Conservation (phyloP, 2,329 filamentous ascomycete species). For the Penicillium sp. region DNA sequence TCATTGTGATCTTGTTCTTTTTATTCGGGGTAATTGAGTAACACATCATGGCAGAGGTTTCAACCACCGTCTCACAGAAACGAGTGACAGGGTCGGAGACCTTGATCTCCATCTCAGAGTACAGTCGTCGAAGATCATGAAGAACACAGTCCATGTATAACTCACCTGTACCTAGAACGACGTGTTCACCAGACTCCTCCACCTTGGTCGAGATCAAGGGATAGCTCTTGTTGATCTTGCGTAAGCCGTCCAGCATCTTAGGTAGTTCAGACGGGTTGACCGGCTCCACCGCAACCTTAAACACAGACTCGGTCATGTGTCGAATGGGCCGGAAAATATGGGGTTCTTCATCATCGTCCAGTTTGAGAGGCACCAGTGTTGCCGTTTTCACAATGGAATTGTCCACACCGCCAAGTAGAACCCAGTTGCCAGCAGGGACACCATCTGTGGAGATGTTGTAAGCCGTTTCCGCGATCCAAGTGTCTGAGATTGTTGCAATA, state of each 20-base stretch:
- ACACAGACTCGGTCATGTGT: slow-evolving; percentile 95
- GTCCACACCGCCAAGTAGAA: slow-evolving; percentile 87
- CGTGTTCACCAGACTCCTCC: slow-evolving; percentile 95
- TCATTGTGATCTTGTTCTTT: slow-evolving; percentile 99
- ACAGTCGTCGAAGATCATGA: slow-evolving; percentile 88
- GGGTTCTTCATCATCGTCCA: slow-evolving; percentile 85
- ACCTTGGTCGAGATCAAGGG: slow-evolving; percentile 95
- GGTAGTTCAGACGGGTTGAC: slow-evolving; percentile 97
- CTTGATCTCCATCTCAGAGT: slow-evolving; percentile 99
- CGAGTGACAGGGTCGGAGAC: slow-evolving; percentile 96
- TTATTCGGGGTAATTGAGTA: slow-evolving; percentile 98
- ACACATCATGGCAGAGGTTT: slow-evolving; percentile 96
- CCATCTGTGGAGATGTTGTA: slow-evolving; percentile 93
- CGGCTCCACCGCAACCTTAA: slow-evolving; percentile 96
- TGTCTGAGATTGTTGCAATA: slow-evolving; percentile 76
- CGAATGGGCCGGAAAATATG: slow-evolving; percentile 92
- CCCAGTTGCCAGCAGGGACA: slow-evolving; percentile 90
- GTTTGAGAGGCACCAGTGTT: slow-evolving; percentile 76
- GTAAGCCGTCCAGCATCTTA: slow-evolving; percentile 96
- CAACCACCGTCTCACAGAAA: slow-evolving; percentile 97
- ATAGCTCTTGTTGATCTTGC: slow-evolving; percentile 97
- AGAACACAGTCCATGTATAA: slow-evolving; percentile 99
- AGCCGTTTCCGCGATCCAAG: slow-evolving; percentile 86
- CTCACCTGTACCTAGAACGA: slow-evolving; percentile 92
- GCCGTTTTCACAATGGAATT: slow-evolving; percentile 98